Evolutionary conservation across 768 basidiomycete genomes (phyloP).

Genomic region (Pleurotus cornucopiae): DNA sequence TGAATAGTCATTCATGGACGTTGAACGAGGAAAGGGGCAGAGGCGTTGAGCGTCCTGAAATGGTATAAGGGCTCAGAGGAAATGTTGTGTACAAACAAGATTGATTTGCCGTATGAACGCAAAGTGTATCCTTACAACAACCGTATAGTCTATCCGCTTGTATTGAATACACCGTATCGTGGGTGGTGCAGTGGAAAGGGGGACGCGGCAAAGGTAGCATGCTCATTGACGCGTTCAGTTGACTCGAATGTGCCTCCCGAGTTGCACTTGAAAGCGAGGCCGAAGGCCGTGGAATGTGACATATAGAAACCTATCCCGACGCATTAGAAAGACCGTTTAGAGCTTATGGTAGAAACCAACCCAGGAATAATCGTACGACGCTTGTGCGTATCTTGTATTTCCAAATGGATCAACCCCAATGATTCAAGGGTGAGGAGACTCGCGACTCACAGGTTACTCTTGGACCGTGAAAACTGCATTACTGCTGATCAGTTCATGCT

Average conservation of each 20-base stretch:
- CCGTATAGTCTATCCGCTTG: no score
- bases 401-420: not conserved
- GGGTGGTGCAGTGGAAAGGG: no score
- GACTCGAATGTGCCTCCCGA: constrained; percentile 28
- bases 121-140: no score
- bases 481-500: no score
- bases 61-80: no score
- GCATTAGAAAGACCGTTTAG: not conserved
- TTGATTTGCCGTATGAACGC: no score
- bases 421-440: not conserved
- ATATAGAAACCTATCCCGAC: constrained; percentile 25
- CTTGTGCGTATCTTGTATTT: constrained; percentile 21
- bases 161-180: no score
- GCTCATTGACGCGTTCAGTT: constrained; percentile 11
- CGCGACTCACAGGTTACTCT: constrained; percentile 17
- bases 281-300: constrained; percentile 27
- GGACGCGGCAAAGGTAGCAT: no score
- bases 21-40: no score
- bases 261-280: constrained; percentile 25
- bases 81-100: no score
- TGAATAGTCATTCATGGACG: no score
- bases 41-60: no score
- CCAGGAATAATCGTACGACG: constrained; percentile 29
- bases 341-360: constrained; percentile 12
- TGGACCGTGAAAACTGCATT: constrained; percentile 20